These are phyloP conservation scores for Rhododendron griersonianum DNA, from an alignment of 148 eudicot species.

Conservation along the genomic window DNA sequence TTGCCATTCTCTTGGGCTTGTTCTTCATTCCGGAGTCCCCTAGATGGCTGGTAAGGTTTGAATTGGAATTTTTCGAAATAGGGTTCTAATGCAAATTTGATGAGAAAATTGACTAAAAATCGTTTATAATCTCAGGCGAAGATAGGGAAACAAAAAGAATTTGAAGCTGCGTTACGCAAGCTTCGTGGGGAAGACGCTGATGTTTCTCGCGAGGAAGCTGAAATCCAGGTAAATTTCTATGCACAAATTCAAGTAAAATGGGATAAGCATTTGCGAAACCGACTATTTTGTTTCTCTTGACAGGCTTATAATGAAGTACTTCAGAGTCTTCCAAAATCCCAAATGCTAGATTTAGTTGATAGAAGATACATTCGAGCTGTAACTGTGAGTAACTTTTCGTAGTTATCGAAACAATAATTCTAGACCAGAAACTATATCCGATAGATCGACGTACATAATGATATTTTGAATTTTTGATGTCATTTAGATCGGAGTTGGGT, in stretches of 20 bases:
- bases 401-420: not conserved
- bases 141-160: slow-evolving; percentile 55
- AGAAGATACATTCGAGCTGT: slow-evolving; percentile 52
- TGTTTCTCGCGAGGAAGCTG: slow-evolving; percentile 56
- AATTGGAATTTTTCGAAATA: not conserved
- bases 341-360: slow-evolving; percentile 50
- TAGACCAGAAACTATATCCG: not conserved
- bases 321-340: slow-evolving; percentile 52
- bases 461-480: not conserved
- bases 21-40: slow-evolving; percentile 90
- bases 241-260: not conserved
- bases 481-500: slow-evolving; percentile 70
- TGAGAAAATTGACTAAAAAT: not conserved
- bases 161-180: slow-evolving; percentile 42
- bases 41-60: slow-evolving; percentile 72
- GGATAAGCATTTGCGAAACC: not conserved
- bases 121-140: slow-evolving; percentile 42
- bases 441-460: not conserved
- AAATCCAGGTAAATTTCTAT: slow-evolving; percentile 39
- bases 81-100: not conserved
- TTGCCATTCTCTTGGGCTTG: slow-evolving; percentile 52
- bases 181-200: slow-evolving; percentile 72
- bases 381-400: slow-evolving; percentile 25
- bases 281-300: not conserved
- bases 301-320: slow-evolving; percentile 45